Percentiles rank a stretch among this genome's conserved stretches.
Evolutionary conservation across 306 rosid genomes (phyloP).

Genomic region (Rosa multiflora): DNA sequence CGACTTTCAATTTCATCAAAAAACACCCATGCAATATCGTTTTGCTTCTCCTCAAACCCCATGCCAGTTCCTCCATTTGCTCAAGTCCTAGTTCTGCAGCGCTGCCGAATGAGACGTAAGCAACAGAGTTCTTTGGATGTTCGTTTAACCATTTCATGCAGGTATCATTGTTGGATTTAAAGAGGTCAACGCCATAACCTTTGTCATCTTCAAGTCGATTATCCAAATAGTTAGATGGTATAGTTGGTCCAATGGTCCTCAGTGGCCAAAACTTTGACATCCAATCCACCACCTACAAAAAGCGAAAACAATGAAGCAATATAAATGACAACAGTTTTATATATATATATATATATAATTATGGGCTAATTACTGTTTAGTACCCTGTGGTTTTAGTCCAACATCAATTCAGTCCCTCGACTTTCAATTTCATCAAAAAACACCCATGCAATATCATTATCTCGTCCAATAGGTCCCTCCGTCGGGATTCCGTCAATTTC

Average conservation of each 20-base stretch:
- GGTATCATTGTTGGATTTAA: neutral
- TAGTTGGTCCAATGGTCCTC: slow-evolving; percentile 35
- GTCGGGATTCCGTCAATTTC: no score
- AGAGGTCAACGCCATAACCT: slow-evolving; percentile 24
- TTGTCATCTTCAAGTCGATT: slow-evolving; percentile 21
- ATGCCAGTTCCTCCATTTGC: slow-evolving; percentile 30
- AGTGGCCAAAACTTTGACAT: slow-evolving; percentile 17
- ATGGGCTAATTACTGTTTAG: no score
- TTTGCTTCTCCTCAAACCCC: slow-evolving; percentile 18
- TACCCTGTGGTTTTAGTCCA: no score
- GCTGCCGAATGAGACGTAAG: slow-evolving; percentile 37
- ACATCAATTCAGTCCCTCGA: no score
- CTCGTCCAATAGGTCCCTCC: no score
- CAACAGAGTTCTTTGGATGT: slow-evolving; percentile 16
- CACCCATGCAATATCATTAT: no score
- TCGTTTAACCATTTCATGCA: slow-evolving; percentile 29
- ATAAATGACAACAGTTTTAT: neutral
- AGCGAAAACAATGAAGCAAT: neutral
- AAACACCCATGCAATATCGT: no score
- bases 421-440: no score
- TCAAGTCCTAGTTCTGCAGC: slow-evolving; percentile 8
- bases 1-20: no score
- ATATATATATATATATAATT: no score
- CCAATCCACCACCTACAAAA: slow-evolving; percentile 22
- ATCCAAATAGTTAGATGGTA: slow-evolving; percentile 30